Percentiles rank a stretch among this genome's conserved stretches.
Conservation (phyloP, 192 early-diverging fungal species). For the Backusella sp. region DNA sequence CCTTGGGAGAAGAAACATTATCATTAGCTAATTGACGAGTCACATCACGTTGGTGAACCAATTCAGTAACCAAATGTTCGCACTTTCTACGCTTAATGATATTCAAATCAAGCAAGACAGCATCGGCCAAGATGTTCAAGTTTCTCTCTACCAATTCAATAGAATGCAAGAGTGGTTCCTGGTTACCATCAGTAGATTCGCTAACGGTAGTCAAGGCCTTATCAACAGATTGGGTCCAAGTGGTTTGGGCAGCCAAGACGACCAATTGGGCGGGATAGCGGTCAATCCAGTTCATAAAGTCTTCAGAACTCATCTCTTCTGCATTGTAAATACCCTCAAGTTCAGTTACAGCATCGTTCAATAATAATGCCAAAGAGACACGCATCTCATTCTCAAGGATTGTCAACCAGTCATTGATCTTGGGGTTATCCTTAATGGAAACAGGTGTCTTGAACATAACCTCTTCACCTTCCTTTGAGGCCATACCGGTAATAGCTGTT, state of each 20-base stretch:
- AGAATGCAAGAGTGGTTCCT: conserved; percentile 54
- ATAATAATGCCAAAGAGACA: conserved; percentile 73
- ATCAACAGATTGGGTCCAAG: conserved; percentile 91
- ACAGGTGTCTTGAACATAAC: conserved; percentile 79
- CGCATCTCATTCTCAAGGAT: conserved; percentile 93
- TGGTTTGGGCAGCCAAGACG: conserved; percentile 84
- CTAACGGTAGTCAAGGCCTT: conserved; percentile 55
- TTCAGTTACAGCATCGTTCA: conserved; percentile 70
- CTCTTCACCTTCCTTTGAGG: conserved; percentile 91
- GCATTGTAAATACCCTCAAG: conserved; percentile 62
- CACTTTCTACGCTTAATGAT: conserved; percentile 89
- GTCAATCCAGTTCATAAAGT: conserved; percentile 83
- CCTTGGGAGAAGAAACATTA: conserved; percentile 54
- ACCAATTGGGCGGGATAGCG: conserved; percentile 92
- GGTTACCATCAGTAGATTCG: conserved; percentile 35
- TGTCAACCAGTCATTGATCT: conserved; percentile 98
- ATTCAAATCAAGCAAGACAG: conserved; percentile 86
- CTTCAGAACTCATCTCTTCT: conserved; percentile 48
- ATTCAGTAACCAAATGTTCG: conserved; percentile 98
- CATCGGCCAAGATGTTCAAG: conserved; percentile 86
- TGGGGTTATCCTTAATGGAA: conserved; percentile 77
- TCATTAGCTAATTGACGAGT: conserved; percentile 63
- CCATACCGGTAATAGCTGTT: conserved; percentile 74
- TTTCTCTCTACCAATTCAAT: conserved; percentile 65
- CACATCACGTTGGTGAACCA: conserved; percentile 97